A percentile compares a stretch with the other conserved stretches of the same genome.
Conservation (phyloP, 2,329 filamentous ascomycete genomes). For the Tympanopsis confertula region DNA sequence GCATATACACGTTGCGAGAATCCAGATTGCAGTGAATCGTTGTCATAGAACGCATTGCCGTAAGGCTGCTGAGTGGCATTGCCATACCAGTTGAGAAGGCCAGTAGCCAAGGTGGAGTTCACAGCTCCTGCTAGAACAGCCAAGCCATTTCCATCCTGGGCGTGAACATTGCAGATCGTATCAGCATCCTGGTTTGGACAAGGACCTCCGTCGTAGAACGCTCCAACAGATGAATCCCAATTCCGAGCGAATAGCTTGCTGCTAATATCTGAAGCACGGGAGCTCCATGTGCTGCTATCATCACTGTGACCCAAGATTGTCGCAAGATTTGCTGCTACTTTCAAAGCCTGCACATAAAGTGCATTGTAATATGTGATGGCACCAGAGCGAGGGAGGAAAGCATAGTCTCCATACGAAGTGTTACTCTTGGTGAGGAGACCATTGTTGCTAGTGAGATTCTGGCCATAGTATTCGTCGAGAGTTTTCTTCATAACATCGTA, state of each 20-base stretch:
- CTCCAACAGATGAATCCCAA: conserved; percentile 27
- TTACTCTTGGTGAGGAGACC: conserved; percentile 27
- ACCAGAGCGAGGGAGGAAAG: conserved; percentile 33
- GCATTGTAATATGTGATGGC: conserved; percentile 40
- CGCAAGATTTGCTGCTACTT: conserved; percentile 29
- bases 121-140: conserved; percentile 25
- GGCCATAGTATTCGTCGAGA: conserved; percentile 32
- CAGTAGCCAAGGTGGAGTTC: conserved; percentile 14
- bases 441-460: conserved; percentile 23
- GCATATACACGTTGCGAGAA: conserved; percentile 35
- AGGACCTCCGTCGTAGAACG: conserved; percentile 30
- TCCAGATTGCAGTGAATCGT: conserved; percentile 18
- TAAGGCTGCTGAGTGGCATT: conserved; percentile 22
- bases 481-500: conserved; percentile 25
- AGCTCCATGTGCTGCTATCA: conserved; percentile 26
- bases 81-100: conserved; percentile 26
- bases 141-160: conserved; percentile 38
- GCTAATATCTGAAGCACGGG: conserved; percentile 20
- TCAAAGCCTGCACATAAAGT: conserved; percentile 32
- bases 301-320: conserved; percentile 11
- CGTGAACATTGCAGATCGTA: conserved; percentile 22
- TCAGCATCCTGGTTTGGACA: conserved; percentile 10
- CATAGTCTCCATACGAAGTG: conserved; percentile 37
- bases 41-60: conserved; percentile 40
- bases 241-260: conserved; percentile 22